phyloP scores from a whole-genome alignment of 148 eudicot genomes.

The Camellia lanceoleosa region DNA sequence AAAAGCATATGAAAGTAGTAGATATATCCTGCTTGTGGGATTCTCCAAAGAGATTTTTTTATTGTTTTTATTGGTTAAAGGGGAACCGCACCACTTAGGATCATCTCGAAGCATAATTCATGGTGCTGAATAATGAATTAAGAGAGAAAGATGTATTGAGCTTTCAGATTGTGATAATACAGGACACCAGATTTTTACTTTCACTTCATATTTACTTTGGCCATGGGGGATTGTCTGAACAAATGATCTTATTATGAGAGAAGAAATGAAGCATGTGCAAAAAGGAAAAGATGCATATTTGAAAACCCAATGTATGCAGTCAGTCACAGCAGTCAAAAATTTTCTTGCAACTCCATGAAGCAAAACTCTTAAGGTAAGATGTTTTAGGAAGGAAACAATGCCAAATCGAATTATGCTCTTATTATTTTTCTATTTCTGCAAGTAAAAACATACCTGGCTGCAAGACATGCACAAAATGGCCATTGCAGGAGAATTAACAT shows the following conservation, averaged over 20 bases:
- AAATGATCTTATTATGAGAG: background rate
- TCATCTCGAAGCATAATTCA: background rate
- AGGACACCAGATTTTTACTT: background rate
- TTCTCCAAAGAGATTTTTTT: background rate
- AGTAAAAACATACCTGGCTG: conserved; percentile 67
- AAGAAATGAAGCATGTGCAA: background rate
- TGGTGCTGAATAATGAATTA: background rate
- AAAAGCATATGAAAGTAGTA: background rate
- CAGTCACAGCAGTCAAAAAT: background rate
- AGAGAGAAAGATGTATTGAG: background rate
- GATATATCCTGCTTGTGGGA: background rate
- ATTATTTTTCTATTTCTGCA: conserved; percentile 1
- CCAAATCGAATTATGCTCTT: background rate
- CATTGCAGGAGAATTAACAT: conserved; percentile 82
- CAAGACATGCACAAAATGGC: conserved; percentile 96
- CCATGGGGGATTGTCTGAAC: background rate
- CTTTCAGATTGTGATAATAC: background rate
- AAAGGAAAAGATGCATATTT: background rate
- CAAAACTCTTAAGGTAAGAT: background rate
- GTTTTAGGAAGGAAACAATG: background rate
- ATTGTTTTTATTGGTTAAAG: background rate
- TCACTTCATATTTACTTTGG: background rate
- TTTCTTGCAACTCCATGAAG: background rate
- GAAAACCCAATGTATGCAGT: background rate
- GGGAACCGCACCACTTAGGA: background rate